Evolutionary conservation across 139 green algal species (phyloP).

Genomic region (Coccomyxa sp.): DNA sequence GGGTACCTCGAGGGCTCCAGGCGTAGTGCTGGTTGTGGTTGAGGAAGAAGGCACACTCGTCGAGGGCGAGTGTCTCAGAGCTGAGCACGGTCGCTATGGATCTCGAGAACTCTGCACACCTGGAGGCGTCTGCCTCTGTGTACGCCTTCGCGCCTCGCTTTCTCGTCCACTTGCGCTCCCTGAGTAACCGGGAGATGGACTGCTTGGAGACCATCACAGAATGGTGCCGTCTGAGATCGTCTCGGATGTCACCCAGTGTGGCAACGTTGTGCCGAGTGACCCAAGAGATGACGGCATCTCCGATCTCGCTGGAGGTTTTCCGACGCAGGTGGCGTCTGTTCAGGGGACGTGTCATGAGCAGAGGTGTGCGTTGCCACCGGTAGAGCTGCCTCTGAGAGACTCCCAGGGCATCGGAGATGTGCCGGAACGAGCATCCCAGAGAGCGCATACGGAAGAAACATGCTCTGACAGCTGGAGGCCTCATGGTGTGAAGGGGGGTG

Average conservation of each 20-base stretch:
- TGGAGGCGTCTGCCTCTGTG: neutral
- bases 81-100: neutral
- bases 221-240: neutral
- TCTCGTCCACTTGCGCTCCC: neutral
- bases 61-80: neutral
- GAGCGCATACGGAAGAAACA: neutral
- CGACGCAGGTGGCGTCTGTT: neutral
- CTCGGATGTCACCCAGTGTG: neutral
- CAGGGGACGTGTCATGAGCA: neutral
- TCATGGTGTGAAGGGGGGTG: conserved; percentile 1
- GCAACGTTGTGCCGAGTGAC: neutral
- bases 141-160: neutral
- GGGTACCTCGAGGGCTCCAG: neutral
- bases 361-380: neutral
- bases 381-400: neutral
- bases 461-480: neutral
- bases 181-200: neutral
- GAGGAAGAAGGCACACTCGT: neutral
- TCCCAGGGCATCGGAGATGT: neutral
- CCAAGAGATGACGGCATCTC: neutral
- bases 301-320: neutral
- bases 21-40: neutral
- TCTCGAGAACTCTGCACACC: neutral
- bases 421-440: neutral
- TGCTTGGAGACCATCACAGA: neutral